Evolutionary conservation across 2,329 filamentous ascomycete genomes (phyloP), one percentile per base, ranked within the genome.

Genomic region (Fulvia fulva): DNA sequence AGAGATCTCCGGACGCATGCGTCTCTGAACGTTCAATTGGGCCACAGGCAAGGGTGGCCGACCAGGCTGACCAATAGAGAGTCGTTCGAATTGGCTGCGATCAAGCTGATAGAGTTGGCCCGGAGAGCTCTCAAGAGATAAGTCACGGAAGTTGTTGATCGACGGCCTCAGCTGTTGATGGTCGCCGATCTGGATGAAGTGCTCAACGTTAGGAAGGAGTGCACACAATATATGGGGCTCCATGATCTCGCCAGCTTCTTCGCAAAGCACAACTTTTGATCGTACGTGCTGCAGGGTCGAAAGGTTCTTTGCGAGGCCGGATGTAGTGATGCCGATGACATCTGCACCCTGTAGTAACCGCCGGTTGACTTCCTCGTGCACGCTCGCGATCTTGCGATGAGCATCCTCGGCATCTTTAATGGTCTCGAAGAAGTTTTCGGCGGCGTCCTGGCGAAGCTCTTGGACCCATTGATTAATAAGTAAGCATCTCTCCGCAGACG

Each of bases 191-290:
- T 84, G 76, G 19, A 88, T 83, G 5, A 78, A 73, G 58, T 89
- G 86, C 67, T 88, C 79, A 0, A 87, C 68, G 0, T 79, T 78
- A 0, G 85, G 84, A 0, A 87, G 73, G 3, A 89, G 68, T 0
- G 85, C 79, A 0, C 83, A 83, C 1, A 89, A 68, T 2, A 83
- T 74, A 58, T 89, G 85, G 0, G 83, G 77, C 67, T 90, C 87
- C 30, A 89, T 74, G 0, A 89, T 83, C 61, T 90, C 86, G 0
- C 81, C 87, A 1, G 87, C 87, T 65, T 90, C 87, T 67, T 90
- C 87, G 32, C 67, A 60, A 0, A 71, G 28, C 1, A 71, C 34
- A 19, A 71, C 61, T 8, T 68, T 68, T 1, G 68, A 64, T 2
- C 19, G 41, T 11, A 68, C 82, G 84, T 3, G 87, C 67, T 26